Conservation (phyloP, 371 early-diverging fungal genomes). For the Mortierella sp. region DNA sequence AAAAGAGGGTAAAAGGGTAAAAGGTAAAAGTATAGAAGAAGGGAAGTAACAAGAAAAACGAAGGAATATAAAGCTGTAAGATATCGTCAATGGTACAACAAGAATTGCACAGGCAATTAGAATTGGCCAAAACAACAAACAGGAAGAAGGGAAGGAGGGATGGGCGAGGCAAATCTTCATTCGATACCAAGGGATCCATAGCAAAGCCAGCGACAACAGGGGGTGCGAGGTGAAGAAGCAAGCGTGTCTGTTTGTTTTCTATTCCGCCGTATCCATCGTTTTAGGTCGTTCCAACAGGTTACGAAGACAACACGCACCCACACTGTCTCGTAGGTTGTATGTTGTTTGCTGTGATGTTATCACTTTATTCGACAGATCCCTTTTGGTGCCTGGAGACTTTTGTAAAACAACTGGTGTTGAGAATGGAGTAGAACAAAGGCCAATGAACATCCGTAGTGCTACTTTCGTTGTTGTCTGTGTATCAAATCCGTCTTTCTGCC, state of each 20-base stretch:
- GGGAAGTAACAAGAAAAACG: background rate
- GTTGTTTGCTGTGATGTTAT: no score
- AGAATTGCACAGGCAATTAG: background rate
- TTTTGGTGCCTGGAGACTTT: no score
- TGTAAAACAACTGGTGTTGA: background rate
- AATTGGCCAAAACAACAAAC: background rate
- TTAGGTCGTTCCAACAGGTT: no score
- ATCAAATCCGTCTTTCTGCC: constrained; percentile 1
- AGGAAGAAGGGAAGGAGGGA: background rate
- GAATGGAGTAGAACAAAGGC: background rate
- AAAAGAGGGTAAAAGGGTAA: background rate
- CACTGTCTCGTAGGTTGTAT: no score
- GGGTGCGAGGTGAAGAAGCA: no score
- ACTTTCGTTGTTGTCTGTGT: background rate
- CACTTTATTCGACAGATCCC: no score
- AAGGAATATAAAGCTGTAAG: background rate
- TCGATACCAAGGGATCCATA: background rate
- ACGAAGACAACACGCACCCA: no score
- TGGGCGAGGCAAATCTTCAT: background rate
- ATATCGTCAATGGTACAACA: background rate
- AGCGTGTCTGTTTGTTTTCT: no score
- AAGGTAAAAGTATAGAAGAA: background rate
- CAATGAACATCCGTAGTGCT: background rate
- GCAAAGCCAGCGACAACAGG: no score
- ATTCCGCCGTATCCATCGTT: no score